Base-by-base conservation (phyloP, 768 basidiomycete genomes). In the Pleurotus ostreatus region DNA sequence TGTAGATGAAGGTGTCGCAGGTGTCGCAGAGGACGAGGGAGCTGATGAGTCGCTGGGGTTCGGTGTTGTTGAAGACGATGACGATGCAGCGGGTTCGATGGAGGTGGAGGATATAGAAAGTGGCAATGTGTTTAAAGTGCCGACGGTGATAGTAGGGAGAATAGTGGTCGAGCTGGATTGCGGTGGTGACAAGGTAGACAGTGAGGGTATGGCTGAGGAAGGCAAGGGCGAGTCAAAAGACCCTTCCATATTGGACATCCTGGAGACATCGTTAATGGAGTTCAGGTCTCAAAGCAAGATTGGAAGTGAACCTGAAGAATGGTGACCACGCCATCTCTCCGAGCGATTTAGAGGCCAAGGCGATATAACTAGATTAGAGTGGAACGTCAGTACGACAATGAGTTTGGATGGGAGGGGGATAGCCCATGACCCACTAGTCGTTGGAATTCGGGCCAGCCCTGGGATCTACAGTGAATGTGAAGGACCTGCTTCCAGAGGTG, bases 191-290 rank as follows among this genome's bases (percentile, higher is more conserved):
- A 16, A 34, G 9, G 30, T 34, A 34, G 30, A 34, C 30, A 22
- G 20, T 15, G 41, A 71, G 23, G 72, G 46, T 18, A 78, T 71
- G 44, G 79, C 82, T 30, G 81, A 78, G 45, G 78, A 73, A 1
- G 80, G 65, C 30, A 82, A 66, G 15, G 83, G 80, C 1, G 72
- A 66, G 22, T 71, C 64, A 62, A 84, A 81, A 23, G 81, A 79
- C 48, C 87, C 88, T 11, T 72, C 73, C 86, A 89, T 87, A 39
- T 74, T 73, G 38, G 72, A 67, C 23, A 89, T 70, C 3, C 84
- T 88, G 60, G 9, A 20, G 12, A 13, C n/a, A 25, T 46, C 45
- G 49, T 30, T 39, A n/a, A 45, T 51, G 58, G 38, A 8, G 20
- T 15, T 37, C 37, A 9, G 44, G 13, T 18, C 34, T 47, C 25